Percentiles rank a stretch among this genome's conserved stretches.
phyloP scores from a whole-genome alignment of 331 rosid species.

The Pyracantha coccinea region DNA sequence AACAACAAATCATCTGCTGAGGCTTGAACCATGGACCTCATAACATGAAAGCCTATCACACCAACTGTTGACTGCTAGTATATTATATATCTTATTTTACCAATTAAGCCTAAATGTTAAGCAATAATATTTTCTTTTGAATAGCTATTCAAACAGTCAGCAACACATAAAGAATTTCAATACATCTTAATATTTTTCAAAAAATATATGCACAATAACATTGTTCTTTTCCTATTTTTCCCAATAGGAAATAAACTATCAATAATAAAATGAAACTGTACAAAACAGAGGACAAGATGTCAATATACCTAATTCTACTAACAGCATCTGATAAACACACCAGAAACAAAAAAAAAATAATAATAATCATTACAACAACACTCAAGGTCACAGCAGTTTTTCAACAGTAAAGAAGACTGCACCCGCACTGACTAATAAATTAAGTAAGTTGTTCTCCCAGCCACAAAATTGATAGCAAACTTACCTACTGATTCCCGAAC shows the following conservation, averaged over 20 bases:
- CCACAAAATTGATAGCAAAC: constrained; percentile 20
- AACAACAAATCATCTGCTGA: neutral
- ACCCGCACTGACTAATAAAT: neutral
- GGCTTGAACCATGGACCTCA: neutral
- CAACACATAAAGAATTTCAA: neutral
- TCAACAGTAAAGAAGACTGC: neutral
- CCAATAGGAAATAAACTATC: neutral
- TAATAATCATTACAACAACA: neutral
- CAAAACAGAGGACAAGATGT: neutral
- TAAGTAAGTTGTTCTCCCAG: neutral
- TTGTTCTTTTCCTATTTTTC: too few relatives aligned
- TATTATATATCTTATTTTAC: neutral
- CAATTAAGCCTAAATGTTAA: neutral
- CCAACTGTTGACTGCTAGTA: neutral
- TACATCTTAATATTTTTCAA: neutral
- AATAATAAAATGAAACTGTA: neutral
- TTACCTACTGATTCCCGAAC: constrained; percentile 91
- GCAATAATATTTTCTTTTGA: neutral
- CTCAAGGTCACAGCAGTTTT: neutral
- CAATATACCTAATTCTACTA: neutral
- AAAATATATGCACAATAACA: neutral
- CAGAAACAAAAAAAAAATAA: neutral
- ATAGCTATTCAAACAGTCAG: neutral
- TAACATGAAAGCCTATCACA: neutral
- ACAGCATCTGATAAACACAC: neutral